A percentile compares a stretch with the other conserved stretches of the same genome.
Evolutionary conservation across 2,329 filamentous ascomycete species (phyloP).

Genomic region (Zymoseptoria brevis): DNA sequence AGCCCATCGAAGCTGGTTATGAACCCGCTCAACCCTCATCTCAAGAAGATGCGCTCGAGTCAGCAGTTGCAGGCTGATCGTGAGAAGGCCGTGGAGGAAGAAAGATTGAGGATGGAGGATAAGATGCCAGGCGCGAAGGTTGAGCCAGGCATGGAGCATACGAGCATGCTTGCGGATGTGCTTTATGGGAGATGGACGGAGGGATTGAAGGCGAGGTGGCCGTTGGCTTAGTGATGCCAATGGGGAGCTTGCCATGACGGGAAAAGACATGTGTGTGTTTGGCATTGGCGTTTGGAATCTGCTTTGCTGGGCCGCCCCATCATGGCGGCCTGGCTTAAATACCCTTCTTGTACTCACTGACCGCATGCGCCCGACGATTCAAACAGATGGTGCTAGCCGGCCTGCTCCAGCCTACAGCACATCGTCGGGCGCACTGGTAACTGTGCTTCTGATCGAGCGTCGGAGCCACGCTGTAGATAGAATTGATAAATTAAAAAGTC

Average conservation of each 20-base stretch:
- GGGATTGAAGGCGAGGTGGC: slow-evolving; percentile 55
- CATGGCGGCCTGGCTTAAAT: neutral
- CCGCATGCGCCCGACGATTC: neutral
- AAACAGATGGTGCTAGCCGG: neutral
- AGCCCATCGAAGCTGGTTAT: slow-evolving; percentile 59
- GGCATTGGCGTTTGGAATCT: neutral
- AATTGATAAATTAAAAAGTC: neutral
- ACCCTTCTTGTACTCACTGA: neutral
- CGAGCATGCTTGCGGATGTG: slow-evolving; percentile 79
- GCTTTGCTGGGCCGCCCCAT: neutral
- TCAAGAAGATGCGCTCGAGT: slow-evolving; percentile 61
- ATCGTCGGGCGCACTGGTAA: neutral
- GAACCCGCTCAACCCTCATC: slow-evolving; percentile 74
- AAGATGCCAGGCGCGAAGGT: slow-evolving; percentile 49
- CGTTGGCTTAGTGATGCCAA: slow-evolving; percentile 17
- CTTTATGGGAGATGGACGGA: slow-evolving; percentile 87
- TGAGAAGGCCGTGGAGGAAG: slow-evolving; percentile 44
- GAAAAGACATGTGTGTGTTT: neutral
- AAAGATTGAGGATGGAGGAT: slow-evolving; percentile 42
- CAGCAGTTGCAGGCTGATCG: slow-evolving; percentile 31
- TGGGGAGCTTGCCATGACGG: neutral
- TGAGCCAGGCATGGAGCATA: slow-evolving; percentile 79
- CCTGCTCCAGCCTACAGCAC: neutral
- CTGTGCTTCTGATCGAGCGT: neutral
- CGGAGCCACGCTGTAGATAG: neutral